These are phyloP conservation scores for Dioscorea dumetorum DNA, from an alignment of 106 monocot species.

Conservation along the genomic window DNA sequence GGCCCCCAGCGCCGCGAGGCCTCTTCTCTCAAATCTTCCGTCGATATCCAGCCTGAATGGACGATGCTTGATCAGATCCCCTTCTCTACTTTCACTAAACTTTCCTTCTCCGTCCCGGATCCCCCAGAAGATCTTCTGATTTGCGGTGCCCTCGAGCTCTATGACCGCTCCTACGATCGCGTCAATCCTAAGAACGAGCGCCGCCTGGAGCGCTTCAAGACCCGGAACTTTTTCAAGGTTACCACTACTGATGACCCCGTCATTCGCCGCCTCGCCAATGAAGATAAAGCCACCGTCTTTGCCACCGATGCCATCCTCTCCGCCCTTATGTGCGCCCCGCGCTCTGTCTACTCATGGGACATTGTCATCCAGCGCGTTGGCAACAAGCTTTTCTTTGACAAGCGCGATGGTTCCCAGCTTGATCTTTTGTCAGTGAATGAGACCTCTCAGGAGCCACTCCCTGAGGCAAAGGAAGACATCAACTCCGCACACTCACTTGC, in stretches of 20 bases:
- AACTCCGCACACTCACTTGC: slow-evolving; percentile 83
- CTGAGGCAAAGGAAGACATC: slow-evolving; percentile 92
- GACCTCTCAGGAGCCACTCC: slow-evolving; percentile 74
- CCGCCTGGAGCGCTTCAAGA: slow-evolving; percentile 80
- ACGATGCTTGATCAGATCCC: slow-evolving; percentile 94
- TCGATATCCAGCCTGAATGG: slow-evolving; percentile 97
- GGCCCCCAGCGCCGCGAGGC: slow-evolving; percentile 35
- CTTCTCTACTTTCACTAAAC: slow-evolving; percentile 90
- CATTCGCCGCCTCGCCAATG: slow-evolving; percentile 83
- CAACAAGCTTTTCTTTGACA: slow-evolving; percentile 97
- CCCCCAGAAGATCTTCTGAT: slow-evolving; percentile 85
- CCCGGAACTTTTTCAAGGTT: slow-evolving; percentile 85
- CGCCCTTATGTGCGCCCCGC: slow-evolving; percentile 89
- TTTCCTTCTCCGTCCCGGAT: slow-evolving; percentile 75
- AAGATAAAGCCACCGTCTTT: slow-evolving; percentile 85
- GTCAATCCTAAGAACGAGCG: slow-evolving; percentile 82
- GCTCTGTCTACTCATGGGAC: slow-evolving; percentile 86
- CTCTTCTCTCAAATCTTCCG: slow-evolving; percentile 56
- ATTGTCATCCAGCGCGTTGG: slow-evolving; percentile 90
- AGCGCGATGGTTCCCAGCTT: slow-evolving; percentile 96
- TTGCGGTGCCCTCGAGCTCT: slow-evolving; percentile 78
- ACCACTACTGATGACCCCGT: slow-evolving; percentile 97
- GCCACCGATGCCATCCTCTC: slow-evolving; percentile 90
- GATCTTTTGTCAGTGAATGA: slow-evolving; percentile 83
- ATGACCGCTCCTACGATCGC: slow-evolving; percentile 71